Percentiles rank a stretch among this genome's conserved stretches.
Evolutionary conservation across 2,329 filamentous ascomycete species (phyloP).

Genomic region (Penicillium sp.): DNA sequence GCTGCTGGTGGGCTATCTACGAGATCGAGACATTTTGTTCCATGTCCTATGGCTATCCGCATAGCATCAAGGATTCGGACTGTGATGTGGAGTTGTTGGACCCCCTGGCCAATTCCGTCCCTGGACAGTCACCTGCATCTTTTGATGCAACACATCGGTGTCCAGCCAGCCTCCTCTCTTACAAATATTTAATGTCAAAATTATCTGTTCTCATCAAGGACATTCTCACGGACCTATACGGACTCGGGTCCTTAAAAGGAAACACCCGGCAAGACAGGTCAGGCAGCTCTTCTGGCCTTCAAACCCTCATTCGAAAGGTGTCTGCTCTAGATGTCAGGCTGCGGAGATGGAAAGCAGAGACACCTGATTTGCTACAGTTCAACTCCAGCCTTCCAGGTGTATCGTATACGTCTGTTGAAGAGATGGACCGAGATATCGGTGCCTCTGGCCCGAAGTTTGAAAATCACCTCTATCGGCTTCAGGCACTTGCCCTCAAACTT

Average conservation of each 20-base stretch:
- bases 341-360: constrained; percentile 15
- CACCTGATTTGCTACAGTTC: constrained; percentile 12
- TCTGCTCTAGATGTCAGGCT: constrained; percentile 5
- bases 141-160: constrained; percentile 7
- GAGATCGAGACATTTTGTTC: constrained; percentile 44
- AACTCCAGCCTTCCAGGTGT: background rate
- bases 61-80: constrained; percentile 33
- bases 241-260: constrained; percentile 7
- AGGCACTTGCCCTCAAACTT: constrained; percentile 33
- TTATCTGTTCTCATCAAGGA: constrained; percentile 19
- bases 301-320: constrained; percentile 7
- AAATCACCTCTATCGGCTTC: constrained; percentile 29
- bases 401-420: constrained; percentile 16
- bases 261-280: background rate
- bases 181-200: constrained; percentile 28
- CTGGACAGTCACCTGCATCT: constrained; percentile 5
- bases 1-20: constrained; percentile 45
- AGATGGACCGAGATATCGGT: constrained; percentile 24
- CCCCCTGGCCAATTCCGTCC: constrained; percentile 17
- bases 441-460: constrained; percentile 24
- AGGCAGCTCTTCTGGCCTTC: background rate
- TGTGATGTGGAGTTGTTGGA: constrained; percentile 33
- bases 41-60: constrained; percentile 42
- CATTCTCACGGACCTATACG: constrained; percentile 19
- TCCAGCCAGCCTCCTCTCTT: constrained; percentile 18